These are phyloP conservation scores for Trypanosoma conorhini DNA, from an alignment of 208 protist genomes.

Conservation along the genomic window DNA sequence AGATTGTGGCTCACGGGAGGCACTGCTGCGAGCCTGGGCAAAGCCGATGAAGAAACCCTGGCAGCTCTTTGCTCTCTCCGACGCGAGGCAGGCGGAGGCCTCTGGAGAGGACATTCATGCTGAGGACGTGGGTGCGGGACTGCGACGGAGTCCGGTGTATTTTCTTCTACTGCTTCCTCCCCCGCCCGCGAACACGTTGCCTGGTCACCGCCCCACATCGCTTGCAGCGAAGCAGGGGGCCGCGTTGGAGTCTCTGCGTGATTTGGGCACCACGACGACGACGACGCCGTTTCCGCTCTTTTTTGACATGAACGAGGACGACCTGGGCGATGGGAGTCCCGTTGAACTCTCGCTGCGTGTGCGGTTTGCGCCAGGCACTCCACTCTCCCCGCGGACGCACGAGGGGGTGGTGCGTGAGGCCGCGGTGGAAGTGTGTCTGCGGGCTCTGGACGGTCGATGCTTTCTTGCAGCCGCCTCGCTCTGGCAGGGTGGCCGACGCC, in stretches of 20 bases:
- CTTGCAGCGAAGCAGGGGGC: too few relatives aligned
- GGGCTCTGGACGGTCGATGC: too few relatives aligned
- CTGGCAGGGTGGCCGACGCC: too few relatives aligned
- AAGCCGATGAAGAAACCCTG: background rate
- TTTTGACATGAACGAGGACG: background rate
- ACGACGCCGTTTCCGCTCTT: background rate
- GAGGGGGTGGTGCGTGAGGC: too few relatives aligned
- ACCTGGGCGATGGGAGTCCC: background rate
- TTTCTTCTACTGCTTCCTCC: conserved; percentile 8
- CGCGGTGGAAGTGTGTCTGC: too few relatives aligned
- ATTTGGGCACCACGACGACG: too few relatives aligned
- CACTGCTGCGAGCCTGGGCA: conserved; percentile 2
- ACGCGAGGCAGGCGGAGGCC: background rate
- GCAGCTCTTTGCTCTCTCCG: background rate
- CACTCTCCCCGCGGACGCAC: too few relatives aligned
- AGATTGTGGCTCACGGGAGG: background rate
- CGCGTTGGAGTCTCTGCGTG: too few relatives aligned
- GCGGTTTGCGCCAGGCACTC: background rate
- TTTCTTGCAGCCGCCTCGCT: too few relatives aligned
- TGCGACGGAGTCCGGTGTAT: background rate
- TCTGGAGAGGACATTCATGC: background rate
- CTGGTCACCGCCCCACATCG: background rate
- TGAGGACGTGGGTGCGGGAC: background rate
- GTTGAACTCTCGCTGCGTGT: background rate
- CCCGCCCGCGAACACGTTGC: background rate